A percentile compares a stretch with the other conserved stretches of the same genome.
Evolutionary conservation across 225 moss, liverwort and hornwort species (phyloP).

Genomic region (Straminergon stramineum): DNA sequence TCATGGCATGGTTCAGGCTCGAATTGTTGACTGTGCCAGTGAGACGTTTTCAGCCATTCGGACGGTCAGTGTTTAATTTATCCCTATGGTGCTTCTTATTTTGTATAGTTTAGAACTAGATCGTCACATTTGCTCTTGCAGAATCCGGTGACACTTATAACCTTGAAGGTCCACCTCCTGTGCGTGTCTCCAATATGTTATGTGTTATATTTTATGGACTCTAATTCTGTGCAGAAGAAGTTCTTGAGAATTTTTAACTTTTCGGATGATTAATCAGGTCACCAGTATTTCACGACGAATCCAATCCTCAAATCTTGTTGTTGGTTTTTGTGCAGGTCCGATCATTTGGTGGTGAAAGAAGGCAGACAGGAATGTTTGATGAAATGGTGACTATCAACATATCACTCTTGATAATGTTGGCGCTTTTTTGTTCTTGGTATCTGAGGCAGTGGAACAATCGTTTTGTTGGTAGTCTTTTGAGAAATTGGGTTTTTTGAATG

Average conservation of each 20-base stretch:
- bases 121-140: neutral
- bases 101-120: neutral
- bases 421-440: neutral
- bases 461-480: neutral
- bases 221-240: neutral
- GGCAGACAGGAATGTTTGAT: slow-evolving; percentile 90
- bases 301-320: neutral
- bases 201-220: neutral
- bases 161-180: neutral
- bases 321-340: slow-evolving; percentile 51
- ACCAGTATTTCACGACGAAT: neutral
- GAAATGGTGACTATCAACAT: slow-evolving; percentile 45
- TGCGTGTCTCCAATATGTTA: neutral
- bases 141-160: neutral
- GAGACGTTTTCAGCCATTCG: slow-evolving; percentile 96
- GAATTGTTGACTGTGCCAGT: slow-evolving; percentile 79
- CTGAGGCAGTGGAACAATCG: neutral
- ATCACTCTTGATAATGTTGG: neutral
- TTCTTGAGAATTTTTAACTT: neutral
- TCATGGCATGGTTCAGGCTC: slow-evolving; percentile 78
- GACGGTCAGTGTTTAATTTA: slow-evolving; percentile 48
- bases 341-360: slow-evolving; percentile 91
- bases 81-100: neutral
- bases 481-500: neutral
- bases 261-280: neutral